A percentile compares a stretch with the other conserved stretches of the same genome.
Evolutionary conservation across 768 basidiomycete species (phyloP).

Genomic region (Lactifluus pinguis): DNA sequence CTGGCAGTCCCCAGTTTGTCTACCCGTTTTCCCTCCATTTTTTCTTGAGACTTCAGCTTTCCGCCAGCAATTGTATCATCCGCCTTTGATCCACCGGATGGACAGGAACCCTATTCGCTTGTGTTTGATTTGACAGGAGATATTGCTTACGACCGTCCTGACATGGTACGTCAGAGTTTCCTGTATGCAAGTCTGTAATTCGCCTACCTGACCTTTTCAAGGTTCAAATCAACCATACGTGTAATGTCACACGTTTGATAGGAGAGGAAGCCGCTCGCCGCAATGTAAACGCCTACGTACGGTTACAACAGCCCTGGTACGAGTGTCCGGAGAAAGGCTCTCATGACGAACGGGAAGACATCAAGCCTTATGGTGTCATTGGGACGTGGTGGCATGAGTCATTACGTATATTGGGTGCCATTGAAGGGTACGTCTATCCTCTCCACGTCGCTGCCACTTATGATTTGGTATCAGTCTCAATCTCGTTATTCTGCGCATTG

Average conservation of each 20-base stretch:
- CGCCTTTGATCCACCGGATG: slow-evolving; percentile 63
- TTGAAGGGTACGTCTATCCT: slow-evolving; percentile 46
- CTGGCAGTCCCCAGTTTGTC: slow-evolving; percentile 55
- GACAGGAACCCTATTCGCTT: slow-evolving; percentile 60
- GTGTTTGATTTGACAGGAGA: slow-evolving; percentile 86
- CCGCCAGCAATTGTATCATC: slow-evolving; percentile 53
- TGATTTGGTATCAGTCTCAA: slow-evolving; percentile 46
- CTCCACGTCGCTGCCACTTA: not conserved
- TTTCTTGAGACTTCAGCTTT: slow-evolving; percentile 8
- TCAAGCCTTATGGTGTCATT: slow-evolving; percentile 58
- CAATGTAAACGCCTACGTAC: slow-evolving; percentile 69
- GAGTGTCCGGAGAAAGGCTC: slow-evolving; percentile 57
- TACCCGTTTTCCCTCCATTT: not conserved
- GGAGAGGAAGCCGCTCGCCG: slow-evolving; percentile 74
- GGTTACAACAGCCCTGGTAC: slow-evolving; percentile 72
- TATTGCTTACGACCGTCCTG: slow-evolving; percentile 62
- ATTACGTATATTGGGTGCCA: slow-evolving; percentile 61
- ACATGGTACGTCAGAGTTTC: slow-evolving; percentile 42
- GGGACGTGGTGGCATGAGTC: slow-evolving; percentile 91
- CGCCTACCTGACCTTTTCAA: slow-evolving; percentile 23
- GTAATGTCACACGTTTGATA: slow-evolving; percentile 55
- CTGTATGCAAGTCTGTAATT: not conserved
- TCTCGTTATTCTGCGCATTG: slow-evolving; percentile 67
- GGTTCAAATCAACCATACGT: slow-evolving; percentile 75
- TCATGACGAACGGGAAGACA: slow-evolving; percentile 63